These are phyloP conservation scores for Trichophyton verrucosum DNA, from an alignment of 2,329 filamentous ascomycete species.

Conservation along the genomic window DNA sequence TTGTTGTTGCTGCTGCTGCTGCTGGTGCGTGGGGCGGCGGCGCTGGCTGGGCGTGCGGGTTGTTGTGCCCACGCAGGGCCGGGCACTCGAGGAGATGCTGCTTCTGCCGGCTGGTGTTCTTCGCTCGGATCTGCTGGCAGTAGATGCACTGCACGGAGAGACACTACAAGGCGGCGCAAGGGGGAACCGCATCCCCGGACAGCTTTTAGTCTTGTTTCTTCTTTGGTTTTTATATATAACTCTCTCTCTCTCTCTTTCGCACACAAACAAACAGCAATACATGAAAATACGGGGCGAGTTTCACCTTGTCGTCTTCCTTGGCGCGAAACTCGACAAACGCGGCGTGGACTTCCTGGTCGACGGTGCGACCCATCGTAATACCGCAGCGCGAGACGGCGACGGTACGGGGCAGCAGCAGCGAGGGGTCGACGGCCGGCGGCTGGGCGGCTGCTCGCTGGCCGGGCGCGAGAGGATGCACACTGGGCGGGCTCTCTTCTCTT, in stretches of 20 bases:
- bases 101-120: constrained; percentile 42
- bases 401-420: constrained; percentile 16
- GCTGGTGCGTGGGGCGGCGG: constrained; percentile 11
- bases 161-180: constrained; percentile 24
- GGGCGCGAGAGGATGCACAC: not conserved
- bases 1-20: not conserved
- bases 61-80: constrained; percentile 35
- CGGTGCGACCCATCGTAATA: constrained; percentile 37
- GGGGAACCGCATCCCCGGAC: not conserved
- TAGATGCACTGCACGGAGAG: constrained; percentile 43
- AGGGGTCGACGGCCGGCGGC: constrained; percentile 13
- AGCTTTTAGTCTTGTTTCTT: not conserved
- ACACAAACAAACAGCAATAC: constrained; percentile 22
- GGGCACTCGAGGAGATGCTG: constrained; percentile 41
- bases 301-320: constrained; percentile 41
- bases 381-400: constrained; percentile 11
- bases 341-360: constrained; percentile 42
- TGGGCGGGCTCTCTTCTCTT: not conserved
- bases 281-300: constrained; percentile 11
- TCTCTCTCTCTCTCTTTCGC: too few relatives aligned
- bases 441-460: constrained; percentile 8
- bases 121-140: constrained; percentile 41
- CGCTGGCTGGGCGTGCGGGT: constrained; percentile 30
- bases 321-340: constrained; percentile 43
- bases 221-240: not conserved